Conservation (phyloP, 2,329 filamentous ascomycete genomes). For the Fusarium sp. region DNA sequence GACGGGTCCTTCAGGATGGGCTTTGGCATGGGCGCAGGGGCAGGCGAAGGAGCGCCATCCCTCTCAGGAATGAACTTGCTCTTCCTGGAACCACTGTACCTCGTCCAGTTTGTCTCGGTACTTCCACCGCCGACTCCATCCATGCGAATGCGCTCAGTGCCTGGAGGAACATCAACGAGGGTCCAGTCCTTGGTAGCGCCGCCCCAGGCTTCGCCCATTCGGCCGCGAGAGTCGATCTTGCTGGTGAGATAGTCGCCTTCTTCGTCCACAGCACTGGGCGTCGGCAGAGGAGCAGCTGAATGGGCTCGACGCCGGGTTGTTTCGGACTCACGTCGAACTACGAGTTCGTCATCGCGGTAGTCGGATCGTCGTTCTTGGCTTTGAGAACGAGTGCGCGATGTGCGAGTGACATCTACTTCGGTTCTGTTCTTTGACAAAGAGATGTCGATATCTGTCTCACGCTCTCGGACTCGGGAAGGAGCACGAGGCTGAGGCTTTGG, state of each 20-base stretch:
- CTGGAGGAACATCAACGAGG: slow-evolving; percentile 85
- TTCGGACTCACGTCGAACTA: slow-evolving; percentile 67
- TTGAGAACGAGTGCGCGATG: slow-evolving; percentile 48
- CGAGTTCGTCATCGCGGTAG: slow-evolving; percentile 71
- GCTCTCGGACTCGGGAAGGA: slow-evolving; percentile 55
- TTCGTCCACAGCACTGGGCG: slow-evolving; percentile 55
- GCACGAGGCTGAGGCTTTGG: slow-evolving; percentile 56
- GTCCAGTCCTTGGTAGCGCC: slow-evolving; percentile 81
- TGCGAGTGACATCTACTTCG: slow-evolving; percentile 65
- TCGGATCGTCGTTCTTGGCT: slow-evolving; percentile 53
- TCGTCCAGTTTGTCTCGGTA: slow-evolving; percentile 81
- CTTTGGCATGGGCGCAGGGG: slow-evolving; percentile 30
- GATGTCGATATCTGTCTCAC: slow-evolving; percentile 70
- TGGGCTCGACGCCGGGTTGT: slow-evolving; percentile 60
- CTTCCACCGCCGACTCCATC: slow-evolving; percentile 79
- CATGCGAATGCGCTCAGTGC: slow-evolving; percentile 83
- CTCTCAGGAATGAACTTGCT: slow-evolving; percentile 78
- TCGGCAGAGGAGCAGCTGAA: slow-evolving; percentile 57
- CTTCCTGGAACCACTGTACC: slow-evolving; percentile 79
- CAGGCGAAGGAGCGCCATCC: slow-evolving; percentile 54
- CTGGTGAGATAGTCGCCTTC: slow-evolving; percentile 71
- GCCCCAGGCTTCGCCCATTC: slow-evolving; percentile 77
- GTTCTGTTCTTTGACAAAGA: slow-evolving; percentile 63
- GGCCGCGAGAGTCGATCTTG: slow-evolving; percentile 67
- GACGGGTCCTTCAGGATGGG: slow-evolving; percentile 41